Percentiles rank a stretch among this genome's conserved stretches.
These are phyloP conservation scores for Xylariaceae sp. DNA, from an alignment of 2,329 filamentous ascomycete species.

Conservation along the genomic window DNA sequence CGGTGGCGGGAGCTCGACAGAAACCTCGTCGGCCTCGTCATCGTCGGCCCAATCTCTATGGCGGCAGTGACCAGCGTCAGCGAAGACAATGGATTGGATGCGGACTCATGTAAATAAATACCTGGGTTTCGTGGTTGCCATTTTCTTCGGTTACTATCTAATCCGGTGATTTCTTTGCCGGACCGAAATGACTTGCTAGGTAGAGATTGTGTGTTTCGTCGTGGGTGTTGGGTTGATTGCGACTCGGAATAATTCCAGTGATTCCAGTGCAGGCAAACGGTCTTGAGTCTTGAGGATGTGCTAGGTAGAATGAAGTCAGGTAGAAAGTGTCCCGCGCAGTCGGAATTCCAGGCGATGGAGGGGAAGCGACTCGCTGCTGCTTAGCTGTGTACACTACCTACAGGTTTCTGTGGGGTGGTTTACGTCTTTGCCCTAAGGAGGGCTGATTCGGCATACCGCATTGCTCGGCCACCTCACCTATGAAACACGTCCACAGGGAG, in stretches of 20 bases:
- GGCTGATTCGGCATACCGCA: too few relatives aligned
- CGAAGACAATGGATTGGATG: not conserved
- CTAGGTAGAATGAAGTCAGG: too few relatives aligned
- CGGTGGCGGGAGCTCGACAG: slow-evolving; percentile 68
- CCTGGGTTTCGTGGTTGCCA: slow-evolving; percentile 26
- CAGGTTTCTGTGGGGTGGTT: slow-evolving; percentile 20
- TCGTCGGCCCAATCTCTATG: slow-evolving; percentile 86
- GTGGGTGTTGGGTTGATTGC: slow-evolving; percentile 15
- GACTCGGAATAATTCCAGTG: too few relatives aligned
- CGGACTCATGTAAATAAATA: slow-evolving; percentile 2
- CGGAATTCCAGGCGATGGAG: too few relatives aligned
- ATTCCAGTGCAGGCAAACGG: too few relatives aligned
- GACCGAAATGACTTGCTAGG: not conserved
- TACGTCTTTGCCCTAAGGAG: too few relatives aligned
- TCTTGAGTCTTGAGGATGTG: too few relatives aligned
- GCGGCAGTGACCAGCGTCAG: slow-evolving; percentile 5
- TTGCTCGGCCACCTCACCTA: too few relatives aligned
- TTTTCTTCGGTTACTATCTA: slow-evolving; percentile 10
- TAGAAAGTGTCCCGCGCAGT: too few relatives aligned
- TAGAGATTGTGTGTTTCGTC: not conserved
- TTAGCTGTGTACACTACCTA: too few relatives aligned
- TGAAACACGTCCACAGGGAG: too few relatives aligned
- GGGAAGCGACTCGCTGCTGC: too few relatives aligned
- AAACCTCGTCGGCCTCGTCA: slow-evolving; percentile 76
- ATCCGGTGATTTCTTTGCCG: not conserved